These are phyloP conservation scores for Boletus smithii DNA, from an alignment of 1,284 basidiomycete species.

Conservation along the genomic window DNA sequence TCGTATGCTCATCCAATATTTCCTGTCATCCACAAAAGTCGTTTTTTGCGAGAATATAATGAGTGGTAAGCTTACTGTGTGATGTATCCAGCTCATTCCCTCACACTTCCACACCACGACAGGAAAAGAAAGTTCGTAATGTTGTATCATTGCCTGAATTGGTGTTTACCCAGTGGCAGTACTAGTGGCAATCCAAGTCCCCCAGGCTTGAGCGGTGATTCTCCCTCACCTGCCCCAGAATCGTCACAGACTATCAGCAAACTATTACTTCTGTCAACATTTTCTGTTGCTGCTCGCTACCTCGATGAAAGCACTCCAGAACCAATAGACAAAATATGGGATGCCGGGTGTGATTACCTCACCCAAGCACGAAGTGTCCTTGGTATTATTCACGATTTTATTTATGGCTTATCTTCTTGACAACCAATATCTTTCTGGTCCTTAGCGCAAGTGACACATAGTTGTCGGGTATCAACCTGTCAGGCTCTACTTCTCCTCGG, in stretches of 20 bases:
- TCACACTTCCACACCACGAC: slow-evolving; percentile 6
- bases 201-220: slow-evolving; percentile 10
- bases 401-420: slow-evolving; percentile 1
- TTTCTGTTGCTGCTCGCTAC: slow-evolving; percentile 74
- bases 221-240: slow-evolving; percentile 40
- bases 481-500: slow-evolving; percentile 77
- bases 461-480: slow-evolving; percentile 64
- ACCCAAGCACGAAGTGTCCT: slow-evolving; percentile 65
- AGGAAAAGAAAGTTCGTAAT: slow-evolving; percentile 37
- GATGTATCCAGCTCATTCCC: background rate
- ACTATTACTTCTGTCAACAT: slow-evolving; percentile 73
- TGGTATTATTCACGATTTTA: slow-evolving; percentile 42
- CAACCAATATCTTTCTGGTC: slow-evolving; percentile 4
- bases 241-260: slow-evolving; percentile 63
- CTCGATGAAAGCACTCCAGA: slow-evolving; percentile 46
- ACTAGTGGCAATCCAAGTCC: slow-evolving; percentile 14
- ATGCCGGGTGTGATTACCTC: slow-evolving; percentile 67
- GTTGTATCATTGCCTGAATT: background rate
- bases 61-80: slow-evolving; percentile 42
- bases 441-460: slow-evolving; percentile 63
- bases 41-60: slow-evolving; percentile 66
- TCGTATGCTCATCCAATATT: slow-evolving; percentile 77
- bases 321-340: slow-evolving; percentile 61
- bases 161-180: slow-evolving; percentile 10
- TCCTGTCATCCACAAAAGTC: slow-evolving; percentile 69